Evolutionary conservation across 2,329 filamentous ascomycete species (phyloP), one percentile per base, ranked within the genome.

Genomic region (Alternaria hordeiaustralica): DNA sequence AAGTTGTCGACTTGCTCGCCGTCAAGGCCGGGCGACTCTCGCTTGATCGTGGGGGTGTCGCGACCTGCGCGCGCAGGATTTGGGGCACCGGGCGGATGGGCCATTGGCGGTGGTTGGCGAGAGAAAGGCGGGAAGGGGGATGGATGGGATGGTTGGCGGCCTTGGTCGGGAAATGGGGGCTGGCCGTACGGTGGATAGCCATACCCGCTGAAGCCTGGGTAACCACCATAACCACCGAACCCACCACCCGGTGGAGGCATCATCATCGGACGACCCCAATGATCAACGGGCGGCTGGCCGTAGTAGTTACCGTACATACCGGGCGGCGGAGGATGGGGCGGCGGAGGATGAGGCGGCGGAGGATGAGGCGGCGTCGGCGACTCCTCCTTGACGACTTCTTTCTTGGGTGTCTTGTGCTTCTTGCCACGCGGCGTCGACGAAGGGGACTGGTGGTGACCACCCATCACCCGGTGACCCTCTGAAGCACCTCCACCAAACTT

Each of bases 1-100:
- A 60, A 28, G 10, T 66, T 58, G 3, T 70, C 59, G 10, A 49
- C 11, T 2, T 51, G 28, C 33, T 44, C 11, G 64, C 30, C 18
- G 66, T 65, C 13, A 58, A 13, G 7, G 55, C 61, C 11, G 68
- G 64, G 6, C 2, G 58, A 61, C 49, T 75, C 71, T 7, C 65
- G 64, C 56, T 74, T 75, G 63, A 74, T 63, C 30, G 55, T 61
- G 7, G 47, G 15, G 2, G 43, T 55, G 3, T 41, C 18, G 3
- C 18, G 41, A n/a, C 3, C 12, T 5, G 55, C 56, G 11, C 55
- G 36, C 13, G 33, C 55, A 6, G n/a, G 23, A n/a, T 49, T 33
- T n/a, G 46, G 49, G 3, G 54, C 46, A 20, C 58, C 55, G 11
- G 60, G 63, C 8, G 50, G 28, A 5, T 53, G 59, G 2, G 58